These are phyloP conservation scores for Terfezia boudieri DNA, from an alignment of 495 filamentous ascomycete genomes.

Conservation along the genomic window DNA sequence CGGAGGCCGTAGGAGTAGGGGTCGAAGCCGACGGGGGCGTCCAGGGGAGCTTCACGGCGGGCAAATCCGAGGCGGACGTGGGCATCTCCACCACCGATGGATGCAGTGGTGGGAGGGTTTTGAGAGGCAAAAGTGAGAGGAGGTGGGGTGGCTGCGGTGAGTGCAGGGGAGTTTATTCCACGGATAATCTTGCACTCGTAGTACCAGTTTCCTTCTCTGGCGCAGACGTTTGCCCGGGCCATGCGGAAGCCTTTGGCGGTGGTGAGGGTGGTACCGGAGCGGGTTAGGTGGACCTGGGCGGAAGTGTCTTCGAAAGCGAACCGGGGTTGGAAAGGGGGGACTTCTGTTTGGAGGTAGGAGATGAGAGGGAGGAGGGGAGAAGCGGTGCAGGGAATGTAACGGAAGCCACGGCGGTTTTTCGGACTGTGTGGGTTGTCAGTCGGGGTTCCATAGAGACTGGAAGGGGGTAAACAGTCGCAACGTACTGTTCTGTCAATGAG, in stretches of 20 bases:
- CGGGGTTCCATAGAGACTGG: conserved; percentile 20
- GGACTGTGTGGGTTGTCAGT: conserved; percentile 37
- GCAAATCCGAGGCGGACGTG: conserved; percentile 86
- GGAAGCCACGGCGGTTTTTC: conserved; percentile 41
- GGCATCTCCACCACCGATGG: conserved; percentile 26
- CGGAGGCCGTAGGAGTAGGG: conserved; percentile 89
- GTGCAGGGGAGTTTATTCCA: conserved; percentile 18
- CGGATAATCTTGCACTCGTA: conserved; percentile 80
- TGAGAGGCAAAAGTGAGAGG: no score
- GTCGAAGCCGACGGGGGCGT: conserved; percentile 86
- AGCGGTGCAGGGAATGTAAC: conserved; percentile 77
- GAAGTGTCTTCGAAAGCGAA: conserved; percentile 86
- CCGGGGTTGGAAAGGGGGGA: conserved; percentile 52
- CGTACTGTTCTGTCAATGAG: conserved; percentile 44
- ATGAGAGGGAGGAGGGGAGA: conserved; percentile 69
- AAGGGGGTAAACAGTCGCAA: conserved; percentile 1
- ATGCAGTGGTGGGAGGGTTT: not conserved
- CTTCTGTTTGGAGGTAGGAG: conserved; percentile 74
- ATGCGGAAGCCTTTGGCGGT: conserved; percentile 66
- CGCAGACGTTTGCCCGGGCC: conserved; percentile 72
- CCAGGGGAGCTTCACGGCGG: conserved; percentile 52
- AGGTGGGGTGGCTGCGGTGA: not conserved
- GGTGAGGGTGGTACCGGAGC: conserved; percentile 36
- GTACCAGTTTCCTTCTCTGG: conserved; percentile 78
- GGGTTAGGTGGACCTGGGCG: conserved; percentile 46